Base-by-base conservation (phyloP, 2,329 filamentous ascomycete genomes). In the Magnaporthiopsis rhizophila region DNA sequence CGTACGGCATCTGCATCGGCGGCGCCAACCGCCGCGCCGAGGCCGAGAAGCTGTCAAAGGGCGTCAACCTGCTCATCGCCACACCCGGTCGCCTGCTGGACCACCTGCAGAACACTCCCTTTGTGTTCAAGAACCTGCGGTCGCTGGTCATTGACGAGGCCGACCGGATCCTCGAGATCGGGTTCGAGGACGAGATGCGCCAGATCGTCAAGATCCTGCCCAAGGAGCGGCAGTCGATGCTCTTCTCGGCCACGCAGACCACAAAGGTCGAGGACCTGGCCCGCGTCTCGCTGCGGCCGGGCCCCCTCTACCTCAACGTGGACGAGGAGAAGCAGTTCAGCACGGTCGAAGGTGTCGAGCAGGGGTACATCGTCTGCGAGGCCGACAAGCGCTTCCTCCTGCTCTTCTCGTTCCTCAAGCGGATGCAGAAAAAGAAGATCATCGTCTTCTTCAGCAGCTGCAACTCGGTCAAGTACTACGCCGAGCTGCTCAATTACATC, bases 211-310 rank as follows among this genome's bases (percentile, higher is more conserved):
- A 96, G 82, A 95, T 98, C 64, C 80, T 98, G 24, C 91, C 93
- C 60, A 89, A 89, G 69, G 88, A 96, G 65, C 83, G 95, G 66
- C 94, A 98, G 77, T 97, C 93, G 0, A 95, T 96, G 89, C 85
- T 99, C n/a, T 99, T 99, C 82, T 97, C 92, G 18, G 95, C 95
- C 18, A 99, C 95, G 5, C 95, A 98, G 77, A 99, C 95, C 3
- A 98, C 94, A 64, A 98, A 99, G 79, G 95, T 99, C 69, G 94
- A 98, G 78, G 95, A 99, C 76, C 83, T 99, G 64, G 95, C 95
- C 1, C 85, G 95, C 68, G 96, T 99, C 73, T 99, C 95, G 5
- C 83, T 99, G 61, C 87, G 92, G 50, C 89, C 92, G 0, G 93
- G 94, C 2, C 95, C 95, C 1, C 81, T 99, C 15, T 98, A 97